phyloP scores from a whole-genome alignment of 2,329 filamentous ascomycete genomes.

The Ascochyta koolunga region DNA sequence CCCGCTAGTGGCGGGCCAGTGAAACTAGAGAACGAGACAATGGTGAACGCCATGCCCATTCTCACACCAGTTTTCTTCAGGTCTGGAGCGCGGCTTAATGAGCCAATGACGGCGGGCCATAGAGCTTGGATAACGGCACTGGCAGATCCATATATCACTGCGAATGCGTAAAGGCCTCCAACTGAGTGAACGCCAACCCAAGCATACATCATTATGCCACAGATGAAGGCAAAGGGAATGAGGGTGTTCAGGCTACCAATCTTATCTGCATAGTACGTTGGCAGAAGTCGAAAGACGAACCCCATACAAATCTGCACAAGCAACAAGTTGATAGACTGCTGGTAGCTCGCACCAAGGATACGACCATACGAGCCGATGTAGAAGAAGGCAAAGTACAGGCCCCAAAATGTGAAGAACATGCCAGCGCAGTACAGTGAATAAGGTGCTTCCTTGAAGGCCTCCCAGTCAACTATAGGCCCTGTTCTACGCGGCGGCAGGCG shows the following conservation, averaged over 20 bases:
- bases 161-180: slow-evolving; percentile 37
- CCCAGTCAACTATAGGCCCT: slow-evolving; percentile 51
- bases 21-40: slow-evolving; percentile 44
- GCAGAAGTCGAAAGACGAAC: slow-evolving; percentile 57
- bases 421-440: slow-evolving; percentile 47
- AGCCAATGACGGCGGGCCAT: slow-evolving; percentile 35
- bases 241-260: slow-evolving; percentile 55
- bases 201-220: slow-evolving; percentile 52
- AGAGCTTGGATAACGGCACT: slow-evolving; percentile 41
- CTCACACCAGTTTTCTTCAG: slow-evolving; percentile 42
- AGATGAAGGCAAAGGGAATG: slow-evolving; percentile 55
- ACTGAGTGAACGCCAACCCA: slow-evolving; percentile 41
- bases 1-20: slow-evolving; percentile 46
- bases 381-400: slow-evolving; percentile 54
- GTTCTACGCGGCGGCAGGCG: slow-evolving; percentile 50
- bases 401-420: slow-evolving; percentile 48
- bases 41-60: slow-evolving; percentile 47
- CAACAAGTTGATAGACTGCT: slow-evolving; percentile 60
- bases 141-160: slow-evolving; percentile 37
- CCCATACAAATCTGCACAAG: slow-evolving; percentile 59
- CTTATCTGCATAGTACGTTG: slow-evolving; percentile 49
- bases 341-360: slow-evolving; percentile 55
- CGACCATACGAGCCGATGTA: slow-evolving; percentile 52
- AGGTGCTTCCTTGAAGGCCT: slow-evolving; percentile 49
- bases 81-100: slow-evolving; percentile 42